Base-by-base conservation (phyloP, 345 rosid species). In the Moricandia moricandioides region DNA sequence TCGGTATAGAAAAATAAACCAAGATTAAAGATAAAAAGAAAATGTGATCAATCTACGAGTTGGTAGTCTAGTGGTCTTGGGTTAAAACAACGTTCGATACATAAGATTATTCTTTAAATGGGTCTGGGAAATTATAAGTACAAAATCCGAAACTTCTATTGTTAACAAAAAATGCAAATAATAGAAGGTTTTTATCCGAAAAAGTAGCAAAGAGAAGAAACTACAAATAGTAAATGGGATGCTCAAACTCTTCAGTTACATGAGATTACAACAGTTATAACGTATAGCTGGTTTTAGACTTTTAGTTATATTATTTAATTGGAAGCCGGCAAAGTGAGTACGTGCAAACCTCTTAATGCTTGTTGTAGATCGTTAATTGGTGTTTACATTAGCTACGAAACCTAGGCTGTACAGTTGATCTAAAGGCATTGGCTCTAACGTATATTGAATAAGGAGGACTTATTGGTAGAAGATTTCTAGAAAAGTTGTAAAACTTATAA, bases 301-400 rank as follows among this genome's bases (percentile, higher is more conserved):
- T n/a, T 62, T 16, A 54, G 13, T 73, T 56, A 3, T 66, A 17
- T 29, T 40, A 30, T 40, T 73, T 31, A 43, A 29, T 65, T 18
- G 11, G 17, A 29, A 65, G 77, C 69, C 77, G 77, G 71, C 77
- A 55, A 31, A 12, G 64, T 52, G 63, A 55, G 26, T 73, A 73
- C 71, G 77, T 73, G 77, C 77, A 4, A 40, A 37, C 77, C 77
- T 73, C 71, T 73, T 73, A 35, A 54, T 73, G 11, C 33, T 34
- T 18, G 7, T 12, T 66, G 2, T 65, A 45, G 70, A 45, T n/a
- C 12, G 56, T 65, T 65, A 13, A 60, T 58, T 12, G 21, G 8
- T 2, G 59, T 54, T 55, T 24, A 55, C 24, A 30, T 21, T 21
- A 21, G 24, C 24, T 21, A 21, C 24, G 24, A 21, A 21, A 21